Conservation (phyloP, 2,329 filamentous ascomycete species). For the Rosellinia necatrix region DNA sequence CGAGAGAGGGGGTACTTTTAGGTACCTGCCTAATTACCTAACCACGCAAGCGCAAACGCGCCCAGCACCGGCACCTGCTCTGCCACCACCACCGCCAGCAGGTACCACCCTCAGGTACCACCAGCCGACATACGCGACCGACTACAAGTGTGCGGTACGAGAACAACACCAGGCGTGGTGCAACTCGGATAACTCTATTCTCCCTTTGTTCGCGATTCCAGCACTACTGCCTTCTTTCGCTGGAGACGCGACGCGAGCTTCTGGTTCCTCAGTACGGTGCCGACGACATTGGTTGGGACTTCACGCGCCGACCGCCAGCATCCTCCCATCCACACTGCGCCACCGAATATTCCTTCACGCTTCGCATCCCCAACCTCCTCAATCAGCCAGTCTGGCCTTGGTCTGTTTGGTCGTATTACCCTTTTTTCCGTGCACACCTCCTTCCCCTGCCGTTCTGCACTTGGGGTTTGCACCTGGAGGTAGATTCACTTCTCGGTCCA, state of each 20-base stretch:
- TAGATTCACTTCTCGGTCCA: background rate
- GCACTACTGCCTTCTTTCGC: background rate
- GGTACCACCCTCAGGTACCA: no score
- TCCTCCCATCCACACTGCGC: conserved; percentile 26
- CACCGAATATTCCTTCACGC: conserved; percentile 30
- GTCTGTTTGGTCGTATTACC: background rate
- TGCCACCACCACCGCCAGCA: background rate
- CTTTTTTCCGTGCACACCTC: background rate
- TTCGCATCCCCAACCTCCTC: conserved; percentile 30
- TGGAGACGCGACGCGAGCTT: conserved; percentile 15
- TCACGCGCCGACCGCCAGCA: conserved; percentile 13
- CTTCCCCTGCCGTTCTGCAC: background rate
- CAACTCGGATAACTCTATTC: background rate
- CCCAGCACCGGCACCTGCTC: background rate
- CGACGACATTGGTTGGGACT: no score
- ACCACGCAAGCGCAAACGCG: no score
- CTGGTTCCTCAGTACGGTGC: no score
- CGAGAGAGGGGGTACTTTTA: background rate
- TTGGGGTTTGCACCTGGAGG: conserved; percentile 11
- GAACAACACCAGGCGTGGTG: no score
- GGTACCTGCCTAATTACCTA: background rate
- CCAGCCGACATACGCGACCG: no score
- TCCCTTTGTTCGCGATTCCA: background rate
- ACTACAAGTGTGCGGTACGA: no score
- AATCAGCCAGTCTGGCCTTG: background rate